Base-by-base conservation (phyloP, 352 stramenopile species). In the Pythium sp. region DNA sequence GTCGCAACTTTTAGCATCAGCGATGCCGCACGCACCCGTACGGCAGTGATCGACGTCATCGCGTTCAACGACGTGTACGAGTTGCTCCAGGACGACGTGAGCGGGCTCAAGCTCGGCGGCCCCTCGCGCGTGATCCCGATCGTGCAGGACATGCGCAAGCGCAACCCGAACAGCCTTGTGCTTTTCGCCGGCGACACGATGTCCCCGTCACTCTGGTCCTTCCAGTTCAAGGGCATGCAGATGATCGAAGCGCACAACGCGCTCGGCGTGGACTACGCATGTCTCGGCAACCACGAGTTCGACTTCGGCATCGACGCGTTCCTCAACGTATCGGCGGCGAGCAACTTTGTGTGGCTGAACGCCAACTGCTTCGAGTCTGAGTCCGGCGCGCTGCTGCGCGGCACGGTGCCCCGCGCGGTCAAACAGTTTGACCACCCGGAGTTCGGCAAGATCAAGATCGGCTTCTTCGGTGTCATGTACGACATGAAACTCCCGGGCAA, bases 41-140 rank as follows among this genome's bases (percentile, higher is more conserved):
- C 76, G 4, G 83, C 81, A n/a, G 74, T 72, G 18, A 62, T 93
- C 65, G 83, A 93, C 67, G 73, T 93, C 49, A 54, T 93, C 58
- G 79, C 85, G 53, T 92, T 92, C 72, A 91, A 90, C 58, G 86
- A 92, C 58, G 86, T 94, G 6, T 94, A 94, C 71, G 86, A 94
- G 64, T 78, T 94, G 79, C 70, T 85, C 58, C 82, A 84, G 67
- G 82, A 91, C 70, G 71, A 73, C 2, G 84, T 91, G 14, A 77
- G 79, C 53, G 84, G 82, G 5, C 64, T 94, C 32, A 86, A 87
- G 47, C 68, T 91, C 28, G 86, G 86, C 26, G 83, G 86, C 18
- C 86, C 86, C 5, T 93, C 86, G n/a, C 86, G 82, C 14, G 82
- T 94, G 36, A 77, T 92, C 6, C 81, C 82, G 0, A 67, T 94